Evolutionary conservation across 345 rosid species (phyloP), one percentile per base, ranked within the genome.

Genomic region (Populus pruinosa): DNA sequence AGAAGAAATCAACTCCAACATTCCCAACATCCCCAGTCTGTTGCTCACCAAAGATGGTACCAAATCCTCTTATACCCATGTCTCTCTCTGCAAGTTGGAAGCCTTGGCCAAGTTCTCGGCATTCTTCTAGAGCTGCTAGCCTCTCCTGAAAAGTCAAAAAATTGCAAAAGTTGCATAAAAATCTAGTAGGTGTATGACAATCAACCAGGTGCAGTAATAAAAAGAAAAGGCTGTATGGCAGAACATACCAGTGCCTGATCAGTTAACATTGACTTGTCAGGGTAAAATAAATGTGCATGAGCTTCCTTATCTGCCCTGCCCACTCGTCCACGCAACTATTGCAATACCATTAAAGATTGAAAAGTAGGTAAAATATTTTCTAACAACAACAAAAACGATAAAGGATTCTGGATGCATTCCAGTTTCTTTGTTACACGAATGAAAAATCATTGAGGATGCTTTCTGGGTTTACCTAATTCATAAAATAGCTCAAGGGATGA

Each of bases 11-110:
- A 74, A 93, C 86, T 71, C 99, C 99, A 7, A 95, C 91, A 83
- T 93, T 95, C 83, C 97, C 99, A 64, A 95, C 92, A 87, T 95
- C 99, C 73, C 99, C 98, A 4, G 98, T 95, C 87, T 95, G 98
- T 79, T 95, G 99, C 86, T 95, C 99, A 61, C 99, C 99, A 81
- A 95, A 95, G 73, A 95, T 95, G 62, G 92, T 90, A 76, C 99
- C 98, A 79, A 95, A 95, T 64, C 98, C 99, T 88, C 98, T 87
- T 79, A 93, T 93, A 71, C 98, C 96, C 99, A 95, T 95, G 86
- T 95, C 99, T 87, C 86, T 92, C 87, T 95, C 99, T 27, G 99
- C 97, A 77, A 95, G 91, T 75, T 92, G 99, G 81, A 95, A 95
- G 85, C 99, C 99, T 89, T 89, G 94, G 76, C 99, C 99, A 87